These are phyloP conservation scores for Plasmodium fragile DNA, from an alignment of 169 alveolate genomes.

Conservation along the genomic window DNA sequence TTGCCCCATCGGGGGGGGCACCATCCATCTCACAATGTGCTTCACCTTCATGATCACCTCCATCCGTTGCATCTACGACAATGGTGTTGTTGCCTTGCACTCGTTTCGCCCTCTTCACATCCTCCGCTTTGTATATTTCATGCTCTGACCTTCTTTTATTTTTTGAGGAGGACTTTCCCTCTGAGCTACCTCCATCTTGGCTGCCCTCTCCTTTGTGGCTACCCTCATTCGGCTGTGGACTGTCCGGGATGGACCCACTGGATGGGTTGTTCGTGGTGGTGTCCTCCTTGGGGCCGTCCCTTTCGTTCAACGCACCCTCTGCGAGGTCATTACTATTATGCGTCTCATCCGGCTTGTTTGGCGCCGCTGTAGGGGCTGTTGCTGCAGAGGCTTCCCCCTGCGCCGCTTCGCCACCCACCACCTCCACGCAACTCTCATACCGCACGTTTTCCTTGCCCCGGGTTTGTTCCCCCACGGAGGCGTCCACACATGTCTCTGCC, in stretches of 20 bases:
- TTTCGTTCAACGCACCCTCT: background rate
- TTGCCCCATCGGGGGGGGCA: background rate
- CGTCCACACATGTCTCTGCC: background rate
- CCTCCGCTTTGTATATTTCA: background rate
- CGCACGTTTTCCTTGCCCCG: background rate
- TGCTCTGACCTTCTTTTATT: background rate
- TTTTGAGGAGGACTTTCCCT: background rate
- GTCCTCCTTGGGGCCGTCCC: background rate
- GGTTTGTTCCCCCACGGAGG: background rate
- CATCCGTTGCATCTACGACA: background rate
- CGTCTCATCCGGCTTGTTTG: background rate
- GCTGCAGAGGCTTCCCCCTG: background rate
- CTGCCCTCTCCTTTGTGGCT: background rate
- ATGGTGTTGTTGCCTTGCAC: background rate
- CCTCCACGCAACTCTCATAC: slow-evolving; percentile 26
- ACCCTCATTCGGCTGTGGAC: background rate
- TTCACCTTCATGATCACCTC: background rate
- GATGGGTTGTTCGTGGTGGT: background rate
- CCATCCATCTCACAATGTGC: background rate
- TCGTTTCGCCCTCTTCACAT: background rate
- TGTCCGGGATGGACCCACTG: background rate
- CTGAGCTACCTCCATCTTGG: background rate
- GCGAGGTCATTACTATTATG: too few relatives aligned
- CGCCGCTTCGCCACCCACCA: background rate
- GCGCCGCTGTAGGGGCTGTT: background rate